A percentile compares a stretch with the other conserved stretches of the same genome.
Conservation (phyloP, 2,329 filamentous ascomycete genomes). For the Nectriaceae sp. region DNA sequence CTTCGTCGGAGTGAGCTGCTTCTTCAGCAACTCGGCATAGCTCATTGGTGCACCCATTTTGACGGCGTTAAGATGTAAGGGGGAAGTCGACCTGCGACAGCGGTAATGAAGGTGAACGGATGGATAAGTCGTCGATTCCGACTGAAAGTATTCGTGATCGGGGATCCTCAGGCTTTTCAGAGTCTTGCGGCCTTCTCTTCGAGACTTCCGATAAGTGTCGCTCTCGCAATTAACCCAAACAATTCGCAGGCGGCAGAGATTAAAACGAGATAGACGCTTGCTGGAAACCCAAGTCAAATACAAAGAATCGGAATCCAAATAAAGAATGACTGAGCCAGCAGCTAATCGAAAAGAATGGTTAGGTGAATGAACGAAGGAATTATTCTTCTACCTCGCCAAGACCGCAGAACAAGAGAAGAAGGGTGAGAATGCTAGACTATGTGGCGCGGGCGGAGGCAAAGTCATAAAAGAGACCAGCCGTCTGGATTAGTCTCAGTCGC, state of each 20-base stretch:
- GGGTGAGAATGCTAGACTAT: constrained; percentile 14
- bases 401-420: constrained; percentile 21
- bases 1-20: constrained; percentile 71
- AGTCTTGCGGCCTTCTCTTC: too few species aligned
- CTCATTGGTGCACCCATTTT: constrained; percentile 44
- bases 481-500: background rate
- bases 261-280: background rate
- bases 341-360: constrained; percentile 33
- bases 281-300: constrained; percentile 8
- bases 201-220: background rate
- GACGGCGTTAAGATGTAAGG: constrained; percentile 16
- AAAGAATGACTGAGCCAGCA: constrained; percentile 62
- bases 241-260: constrained; percentile 11
- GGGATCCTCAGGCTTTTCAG: too few species aligned
- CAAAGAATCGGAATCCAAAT: constrained; percentile 27
- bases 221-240: background rate
- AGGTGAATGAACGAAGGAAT: constrained; percentile 11
- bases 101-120: background rate
- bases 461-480: constrained; percentile 22
- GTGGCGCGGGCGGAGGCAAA: constrained; percentile 10
- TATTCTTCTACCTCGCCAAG: constrained; percentile 18
- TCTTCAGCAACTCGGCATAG: constrained; percentile 49
- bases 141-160: too few species aligned
- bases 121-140: background rate
- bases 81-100: constrained; percentile 2